phyloP scores from a whole-genome alignment of 345 rosid genomes.

The Gossypioides kirkii region DNA sequence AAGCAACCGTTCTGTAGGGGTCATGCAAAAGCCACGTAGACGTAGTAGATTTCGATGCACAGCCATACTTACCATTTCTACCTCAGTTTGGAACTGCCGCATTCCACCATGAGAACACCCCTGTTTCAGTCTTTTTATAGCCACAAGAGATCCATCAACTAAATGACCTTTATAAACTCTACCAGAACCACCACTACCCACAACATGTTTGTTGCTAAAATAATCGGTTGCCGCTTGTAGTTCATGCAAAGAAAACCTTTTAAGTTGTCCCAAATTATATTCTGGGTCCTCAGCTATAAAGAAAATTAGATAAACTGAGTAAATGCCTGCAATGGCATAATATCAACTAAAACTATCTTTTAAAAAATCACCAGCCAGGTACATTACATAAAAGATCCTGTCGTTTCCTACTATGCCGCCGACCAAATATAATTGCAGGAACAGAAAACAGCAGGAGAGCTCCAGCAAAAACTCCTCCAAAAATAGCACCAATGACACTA shows the following conservation, averaged over 20 bases:
- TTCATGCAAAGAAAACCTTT: slow-evolving; percentile 81
- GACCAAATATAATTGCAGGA: slow-evolving; percentile 81
- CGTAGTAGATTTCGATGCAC: slow-evolving; percentile 86
- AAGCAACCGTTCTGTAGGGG: slow-evolving; percentile 82
- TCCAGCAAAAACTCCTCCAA: slow-evolving; percentile 98
- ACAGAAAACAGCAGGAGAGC: slow-evolving; percentile 91
- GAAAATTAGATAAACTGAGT: slow-evolving; percentile 9
- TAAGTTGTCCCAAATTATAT: slow-evolving; percentile 87
- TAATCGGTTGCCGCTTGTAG: slow-evolving; percentile 79
- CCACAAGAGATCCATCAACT: slow-evolving; percentile 72
- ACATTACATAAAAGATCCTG: slow-evolving; percentile 92
- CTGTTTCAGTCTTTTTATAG: slow-evolving; percentile 85
- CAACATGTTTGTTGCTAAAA: slow-evolving; percentile 62
- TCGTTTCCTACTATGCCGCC: slow-evolving; percentile 67
- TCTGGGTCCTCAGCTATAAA: slow-evolving; percentile 91
- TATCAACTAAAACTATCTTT: slow-evolving; percentile 8
- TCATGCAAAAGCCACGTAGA: slow-evolving; percentile 91
- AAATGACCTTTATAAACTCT: slow-evolving; percentile 90
- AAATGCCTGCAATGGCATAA: background rate
- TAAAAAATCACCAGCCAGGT: slow-evolving; percentile 56
- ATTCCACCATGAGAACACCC: slow-evolving; percentile 84
- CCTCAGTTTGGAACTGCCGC: slow-evolving; percentile 88
- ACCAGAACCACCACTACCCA: slow-evolving; percentile 92
- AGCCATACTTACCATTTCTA: slow-evolving; percentile 93
- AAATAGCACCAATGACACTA: slow-evolving; percentile 74